These are phyloP conservation scores for Boletus sp. DNA, from an alignment of 1,284 basidiomycete species.

Conservation along the genomic window DNA sequence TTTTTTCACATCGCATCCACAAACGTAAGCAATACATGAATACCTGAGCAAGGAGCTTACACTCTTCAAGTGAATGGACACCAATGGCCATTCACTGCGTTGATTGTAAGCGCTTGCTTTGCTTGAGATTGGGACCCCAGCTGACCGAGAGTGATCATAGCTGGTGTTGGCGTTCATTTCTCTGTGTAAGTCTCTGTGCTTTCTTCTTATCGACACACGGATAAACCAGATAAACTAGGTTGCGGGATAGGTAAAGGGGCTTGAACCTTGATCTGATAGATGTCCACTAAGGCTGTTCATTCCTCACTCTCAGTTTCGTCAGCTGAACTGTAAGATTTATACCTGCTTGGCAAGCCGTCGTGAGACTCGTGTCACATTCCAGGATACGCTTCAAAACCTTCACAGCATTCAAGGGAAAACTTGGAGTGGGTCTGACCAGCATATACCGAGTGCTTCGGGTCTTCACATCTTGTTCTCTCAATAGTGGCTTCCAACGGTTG, in stretches of 20 bases:
- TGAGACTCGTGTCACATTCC: not conserved
- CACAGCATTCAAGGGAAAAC: conserved; percentile 24
- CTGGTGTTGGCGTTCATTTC: conserved; percentile 29
- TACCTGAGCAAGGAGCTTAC: not conserved
- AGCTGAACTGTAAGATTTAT: conserved; percentile 35
- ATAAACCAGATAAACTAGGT: conserved; percentile 16
- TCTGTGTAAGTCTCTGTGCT: conserved; percentile 33
- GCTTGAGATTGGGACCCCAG: not conserved
- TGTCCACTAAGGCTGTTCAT: not conserved
- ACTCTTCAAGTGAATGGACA: conserved; percentile 22
- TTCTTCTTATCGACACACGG: not conserved
- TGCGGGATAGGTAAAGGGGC: conserved; percentile 27
- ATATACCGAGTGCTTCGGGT: not conserved
- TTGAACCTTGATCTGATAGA: not conserved
- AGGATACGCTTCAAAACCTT: conserved; percentile 28
- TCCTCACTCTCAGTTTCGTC: conserved; percentile 32
- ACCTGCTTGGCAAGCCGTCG: not conserved
- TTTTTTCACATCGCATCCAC: conserved; percentile 31
- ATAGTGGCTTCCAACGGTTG: conserved; percentile 51
- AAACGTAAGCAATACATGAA: conserved; percentile 22
- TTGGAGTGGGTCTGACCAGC: conserved; percentile 19
- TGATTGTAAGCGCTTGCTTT: conserved; percentile 18
- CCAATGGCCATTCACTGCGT: conserved; percentile 24
- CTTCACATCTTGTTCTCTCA: not conserved
- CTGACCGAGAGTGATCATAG: conserved; percentile 18